A percentile compares a stretch with the other conserved stretches of the same genome.
phyloP scores from a whole-genome alignment of 176 grass and related monocot species.

The Lolium rigidum region DNA sequence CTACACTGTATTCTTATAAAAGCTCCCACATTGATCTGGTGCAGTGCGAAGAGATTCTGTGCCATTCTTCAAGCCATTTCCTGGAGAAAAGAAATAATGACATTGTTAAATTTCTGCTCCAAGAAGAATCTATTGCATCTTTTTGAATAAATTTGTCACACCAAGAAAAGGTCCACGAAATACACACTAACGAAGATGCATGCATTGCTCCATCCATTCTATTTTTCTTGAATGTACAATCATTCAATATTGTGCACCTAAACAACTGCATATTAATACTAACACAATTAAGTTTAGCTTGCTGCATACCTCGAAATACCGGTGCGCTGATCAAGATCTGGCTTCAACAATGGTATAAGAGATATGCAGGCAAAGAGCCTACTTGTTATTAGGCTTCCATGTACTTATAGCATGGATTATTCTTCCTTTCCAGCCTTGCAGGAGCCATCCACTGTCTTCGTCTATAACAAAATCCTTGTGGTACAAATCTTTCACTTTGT shows the following conservation, averaged over 20 bases:
- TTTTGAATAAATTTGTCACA: background rate
- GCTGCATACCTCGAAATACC: constrained; percentile 37
- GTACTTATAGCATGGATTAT: constrained; percentile 91
- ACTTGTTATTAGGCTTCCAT: constrained; percentile 78
- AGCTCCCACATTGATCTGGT: constrained; percentile 23
- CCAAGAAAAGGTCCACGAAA: background rate
- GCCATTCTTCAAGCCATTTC: constrained; percentile 36
- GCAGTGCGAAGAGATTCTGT: background rate
- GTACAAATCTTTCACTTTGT: constrained; percentile 83
- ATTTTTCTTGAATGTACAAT: background rate
- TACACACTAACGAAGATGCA: constrained; percentile 8
- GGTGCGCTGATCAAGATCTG: constrained; percentile 6
- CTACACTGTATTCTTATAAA: constrained; percentile 6
- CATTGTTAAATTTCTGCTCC: constrained; percentile 13
- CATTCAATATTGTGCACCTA: background rate
- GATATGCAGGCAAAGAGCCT: constrained; percentile 25
- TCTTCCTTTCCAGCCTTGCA: constrained; percentile 99
- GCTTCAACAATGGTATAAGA: constrained; percentile 29
- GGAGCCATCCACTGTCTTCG: constrained; percentile 86
- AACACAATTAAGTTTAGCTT: background rate
- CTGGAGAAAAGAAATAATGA: constrained; percentile 32
- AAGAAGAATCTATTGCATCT: constrained; percentile 10
- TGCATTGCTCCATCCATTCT: background rate
- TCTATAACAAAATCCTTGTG: constrained; percentile 99
- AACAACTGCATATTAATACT: constrained; percentile 1